Conservation (phyloP, 345 rosid genomes). For the Bruguiera sexangula region DNA sequence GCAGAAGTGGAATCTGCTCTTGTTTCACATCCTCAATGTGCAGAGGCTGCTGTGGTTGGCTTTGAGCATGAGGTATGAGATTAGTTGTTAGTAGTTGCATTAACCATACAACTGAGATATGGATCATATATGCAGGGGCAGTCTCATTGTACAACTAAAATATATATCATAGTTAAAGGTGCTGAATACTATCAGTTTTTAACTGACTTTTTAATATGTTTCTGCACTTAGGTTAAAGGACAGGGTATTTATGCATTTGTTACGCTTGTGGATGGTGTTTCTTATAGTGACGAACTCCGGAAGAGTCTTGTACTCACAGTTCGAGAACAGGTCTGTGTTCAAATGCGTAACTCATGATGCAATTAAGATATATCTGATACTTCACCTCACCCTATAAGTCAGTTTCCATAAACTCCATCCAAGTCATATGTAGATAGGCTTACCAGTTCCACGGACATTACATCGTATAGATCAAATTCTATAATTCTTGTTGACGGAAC, state of each 20-base stretch:
- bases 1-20: slow-evolving; percentile 99
- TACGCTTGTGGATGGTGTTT: slow-evolving; percentile 82
- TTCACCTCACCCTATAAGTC: neutral
- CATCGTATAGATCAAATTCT: too few species aligned
- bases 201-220: slow-evolving; percentile 11
- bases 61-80: slow-evolving; percentile 81
- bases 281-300: slow-evolving; percentile 84
- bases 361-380: neutral
- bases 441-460: neutral
- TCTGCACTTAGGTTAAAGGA: slow-evolving; percentile 66
- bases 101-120: too few species aligned
- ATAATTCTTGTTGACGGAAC: too few species aligned
- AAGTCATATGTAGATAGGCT: neutral
- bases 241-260: slow-evolving; percentile 98
- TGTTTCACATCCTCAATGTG: slow-evolving; percentile 90
- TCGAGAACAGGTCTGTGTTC: slow-evolving; percentile 64
- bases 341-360: neutral
- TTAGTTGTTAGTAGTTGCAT: too few species aligned
- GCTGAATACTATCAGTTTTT: slow-evolving; percentile 1
- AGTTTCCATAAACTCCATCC: neutral
- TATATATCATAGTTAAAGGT: slow-evolving; percentile 5
- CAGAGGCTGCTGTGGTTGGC: slow-evolving; percentile 98
- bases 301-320: slow-evolving; percentile 65
- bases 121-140: too few species aligned
- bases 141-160: neutral